Percentiles rank a stretch among this genome's conserved stretches.
Conservation (phyloP, 352 stramenopile species). For the Peronospora destructor region DNA sequence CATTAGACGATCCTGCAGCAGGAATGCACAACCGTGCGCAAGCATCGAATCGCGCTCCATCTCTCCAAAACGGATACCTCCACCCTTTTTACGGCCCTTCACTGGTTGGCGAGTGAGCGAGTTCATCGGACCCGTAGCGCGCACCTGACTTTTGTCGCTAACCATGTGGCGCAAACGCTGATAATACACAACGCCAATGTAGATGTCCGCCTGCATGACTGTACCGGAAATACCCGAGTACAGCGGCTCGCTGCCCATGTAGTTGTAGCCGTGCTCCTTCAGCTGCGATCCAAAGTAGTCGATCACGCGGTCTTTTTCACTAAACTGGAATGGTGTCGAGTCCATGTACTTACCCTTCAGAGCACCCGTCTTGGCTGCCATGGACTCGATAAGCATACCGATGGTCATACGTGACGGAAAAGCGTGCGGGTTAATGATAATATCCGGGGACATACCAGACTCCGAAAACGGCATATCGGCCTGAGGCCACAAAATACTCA, state of each 20-base stretch:
- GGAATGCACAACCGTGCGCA: slow-evolving; percentile 94
- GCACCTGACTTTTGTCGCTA: slow-evolving; percentile 99
- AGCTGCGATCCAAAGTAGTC: slow-evolving; percentile 99
- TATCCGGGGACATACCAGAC: slow-evolving; percentile 96
- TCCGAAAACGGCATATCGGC: slow-evolving; percentile 99
- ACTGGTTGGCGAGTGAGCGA: slow-evolving; percentile 98
- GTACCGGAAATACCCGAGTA: slow-evolving; percentile 98
- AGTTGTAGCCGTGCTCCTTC: slow-evolving; percentile 92
- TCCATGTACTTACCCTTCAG: slow-evolving; percentile 97
- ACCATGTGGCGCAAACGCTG: slow-evolving; percentile 99
- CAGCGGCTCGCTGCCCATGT: slow-evolving; percentile 98
- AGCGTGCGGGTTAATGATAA: slow-evolving; percentile 99
- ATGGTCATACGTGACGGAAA: slow-evolving; percentile 98
- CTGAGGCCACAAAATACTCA: slow-evolving; percentile 99
- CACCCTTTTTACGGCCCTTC: slow-evolving; percentile 98
- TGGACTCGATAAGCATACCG: slow-evolving; percentile 95
- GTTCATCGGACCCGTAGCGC: slow-evolving; percentile 97
- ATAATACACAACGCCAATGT: slow-evolving; percentile 99
- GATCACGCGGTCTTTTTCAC: slow-evolving; percentile 96
- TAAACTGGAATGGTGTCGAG: slow-evolving; percentile 98
- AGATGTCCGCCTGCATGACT: slow-evolving; percentile 99
- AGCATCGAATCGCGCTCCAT: slow-evolving; percentile 99
- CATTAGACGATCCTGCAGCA: slow-evolving; percentile 95
- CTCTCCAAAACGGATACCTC: slow-evolving; percentile 98
- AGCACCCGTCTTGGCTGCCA: slow-evolving; percentile 98